Conservation (phyloP, 228 moss, liverwort and hornwort genomes). For the Sphagnum magellanicum region DNA sequence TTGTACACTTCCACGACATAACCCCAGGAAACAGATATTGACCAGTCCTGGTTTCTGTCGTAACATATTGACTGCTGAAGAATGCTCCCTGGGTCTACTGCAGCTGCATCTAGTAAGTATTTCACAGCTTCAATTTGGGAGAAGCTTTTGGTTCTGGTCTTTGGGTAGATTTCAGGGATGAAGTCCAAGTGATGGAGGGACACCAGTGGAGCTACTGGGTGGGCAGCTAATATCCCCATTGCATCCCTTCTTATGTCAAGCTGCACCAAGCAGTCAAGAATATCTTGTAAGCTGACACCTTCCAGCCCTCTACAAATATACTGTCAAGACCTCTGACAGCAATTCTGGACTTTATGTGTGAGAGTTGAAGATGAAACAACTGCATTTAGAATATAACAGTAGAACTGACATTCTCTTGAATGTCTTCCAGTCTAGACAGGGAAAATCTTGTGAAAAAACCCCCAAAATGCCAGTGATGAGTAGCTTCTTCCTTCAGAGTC, state of each 20-base stretch:
- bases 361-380: too few relatives aligned
- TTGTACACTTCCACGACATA: conserved; percentile 43
- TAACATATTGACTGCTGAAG: conserved; percentile 60
- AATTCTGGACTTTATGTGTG: too few relatives aligned
- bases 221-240: conserved; percentile 45
- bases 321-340: too few relatives aligned
- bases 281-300: too few relatives aligned
- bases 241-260: conserved; percentile 42
- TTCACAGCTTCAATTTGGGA: conserved; percentile 18
- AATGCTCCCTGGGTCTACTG: conserved; percentile 34
- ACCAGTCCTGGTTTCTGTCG: conserved; percentile 23
- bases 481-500: too few relatives aligned
- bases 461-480: too few relatives aligned
- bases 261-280: conserved; percentile 8
- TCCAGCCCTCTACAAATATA: too few relatives aligned
- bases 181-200: conserved; percentile 49
- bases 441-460: too few relatives aligned
- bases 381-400: too few relatives aligned
- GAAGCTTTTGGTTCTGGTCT: conserved; percentile 3
- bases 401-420: too few relatives aligned
- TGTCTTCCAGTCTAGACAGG: too few relatives aligned
- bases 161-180: conserved; percentile 37
- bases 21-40: conserved; percentile 42
- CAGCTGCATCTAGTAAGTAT: conserved; percentile 26
- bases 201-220: conserved; percentile 36